Evolutionary conservation across 768 basidiomycete species (phyloP).

Genomic region (Rhodocollybia butyracea): DNA sequence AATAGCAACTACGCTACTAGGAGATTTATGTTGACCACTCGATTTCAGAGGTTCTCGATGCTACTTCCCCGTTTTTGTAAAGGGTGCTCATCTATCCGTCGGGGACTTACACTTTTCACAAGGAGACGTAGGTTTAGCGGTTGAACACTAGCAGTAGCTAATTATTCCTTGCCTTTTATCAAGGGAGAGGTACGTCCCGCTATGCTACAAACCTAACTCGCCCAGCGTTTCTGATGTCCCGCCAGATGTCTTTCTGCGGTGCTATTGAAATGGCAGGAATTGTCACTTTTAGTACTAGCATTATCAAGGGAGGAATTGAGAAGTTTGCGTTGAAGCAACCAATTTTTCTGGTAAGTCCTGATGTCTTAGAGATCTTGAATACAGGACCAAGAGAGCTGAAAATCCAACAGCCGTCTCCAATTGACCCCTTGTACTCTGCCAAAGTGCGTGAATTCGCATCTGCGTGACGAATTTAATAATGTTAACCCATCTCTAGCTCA

Average conservation of each 20-base stretch:
- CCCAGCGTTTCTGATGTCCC: too few relatives aligned
- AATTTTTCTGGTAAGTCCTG: conserved; percentile 66
- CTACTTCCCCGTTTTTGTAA: conserved; percentile 76
- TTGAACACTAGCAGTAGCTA: neutral
- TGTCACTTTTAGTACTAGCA: conserved; percentile 66
- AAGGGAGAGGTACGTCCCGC: conserved; percentile 51
- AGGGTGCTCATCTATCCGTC: conserved; percentile 73
- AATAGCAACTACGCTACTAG: too few relatives aligned
- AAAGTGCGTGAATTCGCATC: conserved; percentile 33
- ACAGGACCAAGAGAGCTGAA: too few relatives aligned
- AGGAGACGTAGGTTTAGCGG: conserved; percentile 48
- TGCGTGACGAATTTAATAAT: neutral
- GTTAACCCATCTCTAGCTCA: conserved; percentile 36
- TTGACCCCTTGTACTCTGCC: conserved; percentile 73
- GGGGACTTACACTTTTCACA: conserved; percentile 81
- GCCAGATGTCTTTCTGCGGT: conserved; percentile 72
- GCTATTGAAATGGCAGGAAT: conserved; percentile 81
- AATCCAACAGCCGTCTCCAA: conserved; percentile 63
- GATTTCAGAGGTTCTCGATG: conserved; percentile 56
- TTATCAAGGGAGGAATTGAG: conserved; percentile 72
- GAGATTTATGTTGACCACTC: neutral
- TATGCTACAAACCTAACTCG: neutral
- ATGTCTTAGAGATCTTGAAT: too few relatives aligned
- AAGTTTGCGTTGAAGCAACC: conserved; percentile 74
- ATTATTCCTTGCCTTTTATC: neutral